Percentiles rank a stretch among this genome's conserved stretches.
phyloP scores from a whole-genome alignment of 2,329 filamentous ascomycete species.

The Pseudogymnoascus sp. region DNA sequence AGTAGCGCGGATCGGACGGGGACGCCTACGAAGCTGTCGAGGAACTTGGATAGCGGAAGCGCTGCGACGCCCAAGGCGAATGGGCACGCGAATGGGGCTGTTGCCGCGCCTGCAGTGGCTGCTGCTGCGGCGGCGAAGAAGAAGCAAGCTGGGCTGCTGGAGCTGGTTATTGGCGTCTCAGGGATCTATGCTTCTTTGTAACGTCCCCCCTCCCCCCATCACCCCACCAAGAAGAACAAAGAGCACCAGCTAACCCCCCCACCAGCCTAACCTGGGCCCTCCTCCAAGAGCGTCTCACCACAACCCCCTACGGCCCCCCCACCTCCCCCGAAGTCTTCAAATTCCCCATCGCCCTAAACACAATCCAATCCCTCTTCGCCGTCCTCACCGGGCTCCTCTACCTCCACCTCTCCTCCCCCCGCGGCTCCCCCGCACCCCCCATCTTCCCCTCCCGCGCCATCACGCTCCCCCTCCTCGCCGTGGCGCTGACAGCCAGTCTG shows the following conservation, averaged over 20 bases:
- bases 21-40: constrained; percentile 26
- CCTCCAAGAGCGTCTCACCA: constrained; percentile 95
- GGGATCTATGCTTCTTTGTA: constrained; percentile 98
- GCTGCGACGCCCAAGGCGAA: constrained; percentile 15
- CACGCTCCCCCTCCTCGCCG: constrained; percentile 68
- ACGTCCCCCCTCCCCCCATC: constrained; percentile 23
- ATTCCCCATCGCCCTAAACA: constrained; percentile 92
- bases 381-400: constrained; percentile 76
- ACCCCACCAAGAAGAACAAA: not conserved
- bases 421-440: constrained; percentile 42
- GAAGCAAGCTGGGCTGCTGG: constrained; percentile 55
- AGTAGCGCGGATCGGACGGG: constrained; percentile 35
- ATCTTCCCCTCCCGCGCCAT: constrained; percentile 74
- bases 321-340: constrained; percentile 68
- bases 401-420: constrained; percentile 56
- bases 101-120: constrained; percentile 26
- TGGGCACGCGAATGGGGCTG: constrained; percentile 18
- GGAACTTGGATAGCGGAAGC: constrained; percentile 25
- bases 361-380: constrained; percentile 86
- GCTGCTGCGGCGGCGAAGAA: constrained; percentile 29
- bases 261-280: constrained; percentile 84
- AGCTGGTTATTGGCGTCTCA: constrained; percentile 78
- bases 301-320: constrained; percentile 67
- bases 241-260: no score
- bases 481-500: constrained; percentile 79